Base-by-base conservation (phyloP, 306 rosid genomes). In the Ochetophila trinervis region DNA sequence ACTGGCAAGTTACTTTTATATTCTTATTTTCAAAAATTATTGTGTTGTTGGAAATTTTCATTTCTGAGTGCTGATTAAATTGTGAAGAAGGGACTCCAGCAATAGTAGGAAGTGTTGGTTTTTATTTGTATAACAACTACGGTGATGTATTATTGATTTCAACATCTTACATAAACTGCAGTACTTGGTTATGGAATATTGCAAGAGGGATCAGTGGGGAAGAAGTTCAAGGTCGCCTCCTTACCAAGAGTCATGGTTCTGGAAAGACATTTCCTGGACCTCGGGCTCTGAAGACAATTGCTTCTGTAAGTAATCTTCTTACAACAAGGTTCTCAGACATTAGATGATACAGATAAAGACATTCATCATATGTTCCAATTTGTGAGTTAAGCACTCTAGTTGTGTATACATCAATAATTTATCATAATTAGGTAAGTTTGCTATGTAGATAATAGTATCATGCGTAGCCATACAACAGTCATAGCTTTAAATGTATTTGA, bases 241-340 rank as follows among this genome's bases (percentile, higher is more conserved):
- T 92, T 74, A 85, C 98, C 60, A 92, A 92, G 76, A 92, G 98
- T 76, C 98, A 89, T 81, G 98, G 98, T 65, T 89, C 98, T 71
- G 96, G 98, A 82, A 92, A 92, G 82, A 85, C 93, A 65, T 92
- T 89, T 84, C 87, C 93, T 54, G 98, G 98, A 66, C 96, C 91
- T 71, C 89, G 74, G 79, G 93, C 95, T 54, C 70, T 92, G 78
- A 89, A 82, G 83, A 87, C 91, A 12, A 60, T 82, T 77, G 59
- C 84, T 68, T 71, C 89, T 32, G 98, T 92, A 82, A 80, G 95
- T 54, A 42, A 67, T 76, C 42, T 62, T 64, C 20, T 73, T 24
- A 57, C 58, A 40, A 14, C 4, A 27, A 27, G 32, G 32, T 27
- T 27, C 32, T 27, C 32, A 27, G 32, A 4, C 32, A 27, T 27